Evolutionary conservation across 192 early-diverging fungal species (phyloP).

Genomic region (Podila clonocystis): DNA sequence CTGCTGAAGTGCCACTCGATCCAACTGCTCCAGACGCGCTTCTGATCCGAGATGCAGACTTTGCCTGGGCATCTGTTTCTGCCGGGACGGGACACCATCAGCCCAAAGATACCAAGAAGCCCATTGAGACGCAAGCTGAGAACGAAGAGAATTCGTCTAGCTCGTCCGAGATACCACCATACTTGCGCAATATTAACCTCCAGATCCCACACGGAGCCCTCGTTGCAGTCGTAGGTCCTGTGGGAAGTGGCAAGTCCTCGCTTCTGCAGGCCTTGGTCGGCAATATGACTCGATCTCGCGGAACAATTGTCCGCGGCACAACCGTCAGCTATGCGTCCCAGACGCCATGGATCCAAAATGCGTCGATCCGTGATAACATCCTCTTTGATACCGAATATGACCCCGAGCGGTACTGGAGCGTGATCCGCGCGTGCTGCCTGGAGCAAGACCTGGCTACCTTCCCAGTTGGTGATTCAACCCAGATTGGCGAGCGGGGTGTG

Average conservation of each 20-base stretch:
- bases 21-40: conserved; percentile 45
- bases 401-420: conserved; percentile 56
- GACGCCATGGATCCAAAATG: conserved; percentile 65
- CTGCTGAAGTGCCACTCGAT: conserved; percentile 2
- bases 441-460: conserved; percentile 55
- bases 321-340: conserved; percentile 68
- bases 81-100: background rate
- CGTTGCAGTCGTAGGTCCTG: conserved; percentile 55
- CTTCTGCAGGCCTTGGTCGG: conserved; percentile 58
- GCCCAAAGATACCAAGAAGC: background rate
- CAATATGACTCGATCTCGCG: conserved; percentile 46
- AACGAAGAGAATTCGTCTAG: too few relatives aligned
- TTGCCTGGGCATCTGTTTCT: conserved; percentile 7
- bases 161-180: background rate
- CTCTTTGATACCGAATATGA: conserved; percentile 65
- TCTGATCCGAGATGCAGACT: conserved; percentile 11
- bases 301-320: conserved; percentile 6
- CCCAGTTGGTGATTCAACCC: conserved; percentile 12
- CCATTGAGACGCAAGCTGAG: too few relatives aligned
- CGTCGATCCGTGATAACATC: conserved; percentile 76
- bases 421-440: conserved; percentile 64
- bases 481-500: conserved; percentile 80
- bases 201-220: conserved; percentile 18
- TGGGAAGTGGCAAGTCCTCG: conserved; percentile 67
- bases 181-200: conserved; percentile 25